phyloP scores from a whole-genome alignment of 345 rosid genomes.

The Euphorbia pulcherrima region DNA sequence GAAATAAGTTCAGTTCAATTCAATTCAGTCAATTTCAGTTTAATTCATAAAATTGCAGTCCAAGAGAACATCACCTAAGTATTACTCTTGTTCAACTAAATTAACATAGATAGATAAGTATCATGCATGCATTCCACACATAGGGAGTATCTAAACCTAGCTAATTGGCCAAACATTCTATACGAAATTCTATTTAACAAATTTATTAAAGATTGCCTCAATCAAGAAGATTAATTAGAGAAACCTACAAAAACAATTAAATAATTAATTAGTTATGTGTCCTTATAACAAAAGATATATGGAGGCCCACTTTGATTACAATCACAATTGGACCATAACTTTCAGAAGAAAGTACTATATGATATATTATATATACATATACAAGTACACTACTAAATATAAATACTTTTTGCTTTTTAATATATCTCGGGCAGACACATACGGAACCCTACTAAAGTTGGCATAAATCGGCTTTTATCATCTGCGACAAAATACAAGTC shows the following conservation, averaged over 20 bases:
- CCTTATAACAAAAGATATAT: not conserved
- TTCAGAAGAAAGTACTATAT: not conserved
- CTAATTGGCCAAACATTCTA: conserved; percentile 7
- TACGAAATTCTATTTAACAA: not conserved
- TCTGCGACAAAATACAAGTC: too few species aligned
- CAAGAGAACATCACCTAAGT: too few species aligned
- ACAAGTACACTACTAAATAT: not conserved
- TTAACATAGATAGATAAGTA: too few species aligned
- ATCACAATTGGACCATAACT: not conserved
- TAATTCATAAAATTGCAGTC: too few species aligned
- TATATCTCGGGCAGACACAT: too few species aligned
- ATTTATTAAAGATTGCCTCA: not conserved
- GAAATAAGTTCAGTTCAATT: too few species aligned
- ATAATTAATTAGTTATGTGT: not conserved
- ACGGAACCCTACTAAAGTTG: too few species aligned
- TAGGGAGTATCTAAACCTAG: not conserved
- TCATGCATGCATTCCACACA: too few species aligned
- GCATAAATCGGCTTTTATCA: too few species aligned
- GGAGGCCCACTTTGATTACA: conserved; percentile 1
- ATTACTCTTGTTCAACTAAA: too few species aligned
- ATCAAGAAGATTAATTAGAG: conserved; percentile 7
- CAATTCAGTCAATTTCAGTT: too few species aligned
- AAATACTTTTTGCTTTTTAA: not conserved
- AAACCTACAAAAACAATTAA: not conserved
- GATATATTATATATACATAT: not conserved